Conservation (phyloP, 2,329 filamentous ascomycete genomes). For the Penicillium sp. region DNA sequence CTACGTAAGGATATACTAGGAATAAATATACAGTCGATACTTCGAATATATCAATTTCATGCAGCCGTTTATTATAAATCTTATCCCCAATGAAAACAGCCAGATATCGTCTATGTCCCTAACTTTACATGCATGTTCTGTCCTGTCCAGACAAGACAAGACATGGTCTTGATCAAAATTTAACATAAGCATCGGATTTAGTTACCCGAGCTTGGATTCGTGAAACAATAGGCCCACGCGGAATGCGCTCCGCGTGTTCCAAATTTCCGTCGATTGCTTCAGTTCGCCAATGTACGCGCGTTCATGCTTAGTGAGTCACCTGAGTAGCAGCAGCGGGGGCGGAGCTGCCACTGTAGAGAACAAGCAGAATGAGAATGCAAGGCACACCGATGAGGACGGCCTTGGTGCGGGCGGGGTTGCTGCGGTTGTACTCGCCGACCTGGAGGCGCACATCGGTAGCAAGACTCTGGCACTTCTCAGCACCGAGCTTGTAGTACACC, state of each 20-base stretch:
- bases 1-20: background rate
- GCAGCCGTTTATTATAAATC: conserved; percentile 8
- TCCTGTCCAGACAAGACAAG: conserved; percentile 14
- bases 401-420: conserved; percentile 22
- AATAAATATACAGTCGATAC: background rate
- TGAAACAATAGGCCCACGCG: conserved; percentile 3
- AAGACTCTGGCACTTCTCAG: conserved; percentile 51
- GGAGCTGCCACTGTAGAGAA: conserved; percentile 21
- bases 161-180: conserved; percentile 19
- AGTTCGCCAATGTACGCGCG: background rate
- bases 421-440: conserved; percentile 25
- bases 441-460: conserved; percentile 42
- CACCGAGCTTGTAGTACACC: conserved; percentile 64
- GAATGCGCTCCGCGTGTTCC: background rate
- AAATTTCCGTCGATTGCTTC: conserved; percentile 7
- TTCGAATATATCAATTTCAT: conserved; percentile 3
- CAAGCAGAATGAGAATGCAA: conserved; percentile 15
- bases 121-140: conserved; percentile 23
- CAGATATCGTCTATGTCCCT: conserved; percentile 17
- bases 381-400: conserved; percentile 16
- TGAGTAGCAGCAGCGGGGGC: conserved; percentile 4
- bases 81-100: conserved; percentile 1
- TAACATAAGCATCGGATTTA: conserved; percentile 6
- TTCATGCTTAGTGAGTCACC: conserved; percentile 16
- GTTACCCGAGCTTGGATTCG: conserved; percentile 5